Base-by-base conservation (phyloP, 768 basidiomycete species). In the Glaciozyma antarctica region DNA sequence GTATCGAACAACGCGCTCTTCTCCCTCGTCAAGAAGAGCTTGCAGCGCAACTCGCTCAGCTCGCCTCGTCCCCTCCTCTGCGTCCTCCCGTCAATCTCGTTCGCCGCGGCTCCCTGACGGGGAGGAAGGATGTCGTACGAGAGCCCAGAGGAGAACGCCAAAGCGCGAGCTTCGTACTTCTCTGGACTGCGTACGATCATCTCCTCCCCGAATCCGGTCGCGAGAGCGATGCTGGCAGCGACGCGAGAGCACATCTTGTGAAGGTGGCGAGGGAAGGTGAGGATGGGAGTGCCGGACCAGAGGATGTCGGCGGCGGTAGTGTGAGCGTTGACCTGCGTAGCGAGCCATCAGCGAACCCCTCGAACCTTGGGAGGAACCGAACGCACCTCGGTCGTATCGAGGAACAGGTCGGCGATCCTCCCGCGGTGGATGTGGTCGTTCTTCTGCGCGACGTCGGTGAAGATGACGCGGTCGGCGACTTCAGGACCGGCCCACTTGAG, bases 211-310 rank as follows among this genome's bases (percentile, higher is more conserved):
- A 81, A 75, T 17, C 80, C 81, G 0, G 81, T 82, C 4, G 81
- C 82, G 45, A 76, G 71, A 10, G 77, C 81, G 54, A 82, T 78
- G 65, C 80, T 80, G 26, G 81, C 80, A 5, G 77, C 81, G 32
- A 82, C 82, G 10, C 81, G 78, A 22, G 81, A 81, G 61, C 78
- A 79, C 80, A 82, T 82, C 71, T 81, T 82, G 68, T 80, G 76
- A 47, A 71, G 65, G 64, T 82, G 78, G 2, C 70, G 65, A 10
- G 81, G 80, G 76, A 75, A 81, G 24, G 81, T 81, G 34, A 82
- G 70, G 45, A 82, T 76, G 34, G 81, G 81, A 2, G 82, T 82
- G 13, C 82, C 81, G 0, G 80, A 77, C 82, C 81, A 82, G 30
- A 82, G 74, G 43, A 82, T 79, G 70, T 82, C 81, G 17, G 79